These are phyloP conservation scores for Paraleonurus japonicus DNA, from an alignment of 257 asterid species.

Conservation along the genomic window DNA sequence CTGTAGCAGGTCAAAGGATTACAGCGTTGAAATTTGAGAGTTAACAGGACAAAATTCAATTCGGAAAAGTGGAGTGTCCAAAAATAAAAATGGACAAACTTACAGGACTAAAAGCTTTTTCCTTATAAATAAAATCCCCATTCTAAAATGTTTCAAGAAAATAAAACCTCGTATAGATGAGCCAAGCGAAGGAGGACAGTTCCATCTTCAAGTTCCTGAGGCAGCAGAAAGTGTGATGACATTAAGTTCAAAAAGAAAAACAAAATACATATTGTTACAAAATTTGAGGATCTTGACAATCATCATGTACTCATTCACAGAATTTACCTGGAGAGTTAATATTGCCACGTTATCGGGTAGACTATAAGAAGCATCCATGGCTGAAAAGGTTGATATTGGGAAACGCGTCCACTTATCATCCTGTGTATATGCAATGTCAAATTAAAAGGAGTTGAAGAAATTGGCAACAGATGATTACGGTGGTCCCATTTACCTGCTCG, in stretches of 20 bases:
- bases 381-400: constrained; percentile 60
- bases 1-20: too few species aligned
- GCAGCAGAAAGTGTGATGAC: background rate
- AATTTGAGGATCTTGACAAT: background rate
- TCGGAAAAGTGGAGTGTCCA: too few species aligned
- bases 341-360: constrained; percentile 83
- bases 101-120: background rate
- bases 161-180: constrained; percentile 86
- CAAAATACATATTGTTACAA: background rate
- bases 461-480: background rate
- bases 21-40: too few species aligned
- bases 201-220: constrained; percentile 79
- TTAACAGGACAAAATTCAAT: too few species aligned
- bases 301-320: background rate
- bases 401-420: constrained; percentile 55
- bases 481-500: constrained; percentile 57
- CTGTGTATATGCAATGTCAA: constrained; percentile 36
- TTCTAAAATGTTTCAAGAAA: constrained; percentile 8
- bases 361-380: constrained; percentile 80
- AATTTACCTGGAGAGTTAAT: constrained; percentile 84
- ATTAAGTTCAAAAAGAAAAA: background rate
- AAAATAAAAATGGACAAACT: too few species aligned
- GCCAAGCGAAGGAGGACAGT: constrained; percentile 80
- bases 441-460: constrained; percentile 3
- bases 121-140: background rate